phyloP scores from a whole-genome alignment of 306 rosid genomes.

The Cucumis hystrix region DNA sequence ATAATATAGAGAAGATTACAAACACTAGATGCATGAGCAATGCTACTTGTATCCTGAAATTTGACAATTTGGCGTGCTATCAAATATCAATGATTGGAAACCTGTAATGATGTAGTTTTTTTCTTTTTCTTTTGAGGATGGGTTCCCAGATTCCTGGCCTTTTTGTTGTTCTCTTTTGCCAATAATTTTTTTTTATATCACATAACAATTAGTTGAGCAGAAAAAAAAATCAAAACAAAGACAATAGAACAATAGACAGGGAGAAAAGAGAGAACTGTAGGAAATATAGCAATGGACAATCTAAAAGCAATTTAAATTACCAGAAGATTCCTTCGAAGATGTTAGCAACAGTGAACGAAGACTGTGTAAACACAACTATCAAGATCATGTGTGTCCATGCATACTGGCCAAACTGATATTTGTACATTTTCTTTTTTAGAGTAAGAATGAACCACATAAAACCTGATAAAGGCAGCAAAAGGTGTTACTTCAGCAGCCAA shows the following conservation, averaged over 20 bases:
- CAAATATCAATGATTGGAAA: background rate
- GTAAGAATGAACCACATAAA: slow-evolving; percentile 98
- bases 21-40: background rate
- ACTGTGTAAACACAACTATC: slow-evolving; percentile 84
- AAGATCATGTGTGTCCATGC: slow-evolving; percentile 99
- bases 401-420: slow-evolving; percentile 99
- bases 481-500: background rate
- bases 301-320: slow-evolving; percentile 22
- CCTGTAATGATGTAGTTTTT: background rate
- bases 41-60: too few relatives aligned
- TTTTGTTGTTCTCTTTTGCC: background rate
- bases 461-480: slow-evolving; percentile 44
- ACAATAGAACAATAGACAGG: background rate
- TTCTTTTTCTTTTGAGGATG: too few relatives aligned
- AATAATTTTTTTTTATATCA: background rate
- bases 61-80: background rate
- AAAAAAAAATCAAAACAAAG: background rate
- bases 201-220: background rate
- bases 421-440: slow-evolving; percentile 93
- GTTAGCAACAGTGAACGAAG: slow-evolving; percentile 93
- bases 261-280: background rate
- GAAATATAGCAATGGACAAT: background rate
- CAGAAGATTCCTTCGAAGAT: slow-evolving; percentile 98
- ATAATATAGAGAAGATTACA: slow-evolving; percentile 1
- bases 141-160: background rate